A percentile compares a stretch with the other conserved stretches of the same genome.
Evolutionary conservation across 129 eudicot species (phyloP).

Genomic region (Erigeron canadensis): DNA sequence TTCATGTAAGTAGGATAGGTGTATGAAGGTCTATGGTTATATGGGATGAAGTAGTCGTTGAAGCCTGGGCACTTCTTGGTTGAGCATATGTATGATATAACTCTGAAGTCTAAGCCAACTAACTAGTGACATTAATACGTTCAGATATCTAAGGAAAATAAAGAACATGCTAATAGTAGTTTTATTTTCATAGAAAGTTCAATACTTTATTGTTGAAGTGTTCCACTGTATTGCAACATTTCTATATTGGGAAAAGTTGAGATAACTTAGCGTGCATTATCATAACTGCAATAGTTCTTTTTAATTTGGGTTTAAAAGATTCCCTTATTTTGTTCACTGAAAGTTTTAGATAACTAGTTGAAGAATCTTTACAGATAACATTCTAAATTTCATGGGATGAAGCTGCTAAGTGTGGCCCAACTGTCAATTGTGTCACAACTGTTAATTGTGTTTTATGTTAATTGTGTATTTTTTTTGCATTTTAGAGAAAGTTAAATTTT

Average conservation of each 20-base stretch:
- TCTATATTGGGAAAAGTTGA: too few relatives aligned
- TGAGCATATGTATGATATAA: not conserved
- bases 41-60: not conserved
- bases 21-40: not conserved
- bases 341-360: conserved; percentile 2
- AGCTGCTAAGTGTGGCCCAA: conserved; percentile 1
- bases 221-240: too few relatives aligned
- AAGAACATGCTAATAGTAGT: not conserved
- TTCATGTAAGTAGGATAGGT: not conserved
- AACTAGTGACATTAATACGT: not conserved
- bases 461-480: conserved; percentile 5
- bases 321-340: not conserved
- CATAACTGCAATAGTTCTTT: not conserved
- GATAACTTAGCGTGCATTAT: too few relatives aligned
- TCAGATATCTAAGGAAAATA: not conserved
- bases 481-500: not conserved
- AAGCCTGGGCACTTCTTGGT: not conserved
- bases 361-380: not conserved
- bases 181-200: too few relatives aligned
- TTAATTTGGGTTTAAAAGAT: conserved; percentile 7
- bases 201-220: too few relatives aligned
- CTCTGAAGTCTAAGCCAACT: not conserved
- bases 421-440: too few relatives aligned
- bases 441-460: conserved; percentile 2
- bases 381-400: too few relatives aligned